Base-by-base conservation (phyloP, 805 yeast species). In the Lachancea waltii region DNA sequence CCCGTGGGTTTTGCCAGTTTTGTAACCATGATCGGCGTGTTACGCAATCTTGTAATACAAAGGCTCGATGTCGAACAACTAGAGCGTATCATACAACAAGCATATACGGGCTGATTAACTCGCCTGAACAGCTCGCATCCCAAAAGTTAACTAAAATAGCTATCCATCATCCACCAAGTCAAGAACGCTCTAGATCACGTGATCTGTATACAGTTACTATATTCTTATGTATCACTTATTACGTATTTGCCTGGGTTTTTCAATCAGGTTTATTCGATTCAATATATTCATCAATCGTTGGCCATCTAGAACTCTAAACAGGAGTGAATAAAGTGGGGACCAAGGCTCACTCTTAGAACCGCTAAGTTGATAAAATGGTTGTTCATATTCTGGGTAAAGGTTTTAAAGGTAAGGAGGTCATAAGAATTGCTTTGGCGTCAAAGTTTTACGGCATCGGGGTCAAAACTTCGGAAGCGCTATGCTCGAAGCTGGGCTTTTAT, bases 1-100 rank as follows among this genome's bases (percentile, higher is more conserved):
- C 98, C 98, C 0, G 86, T 90, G 13, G 97, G 98, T 0, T 54
- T 90, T 43, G 97, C 97, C 4, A 85, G 96, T 50, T 90, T 92
- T 53, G 63, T 89, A 17, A 87, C 97, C 3, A 85, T 89, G 95
- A 68, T 87, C 25, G 92, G 89, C 0, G 64, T 90, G 26, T 64
- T 90, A 13, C 64, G 97, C 43, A 75, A 83, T 34, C 64, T 87
- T 35, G 68, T 87, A 47, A 84, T 87, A 18, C 68, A 86, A 36
- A 71, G 95, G 41, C 58, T 85, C 36, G 94, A 82, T 46, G 57
- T 68, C 9, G 70, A 63, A 42, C 64, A 60, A 40, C 43, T 61
- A 15, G 58, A 49, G 33, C 43, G 48, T 18, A 35, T 52, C n/a
- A 28, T 35, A 9, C 4, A 26, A 19, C 31, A 26, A 17, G 21